Evolutionary conservation across 1,284 basidiomycete species (phyloP).

Genomic region (Malassezia globosa): DNA sequence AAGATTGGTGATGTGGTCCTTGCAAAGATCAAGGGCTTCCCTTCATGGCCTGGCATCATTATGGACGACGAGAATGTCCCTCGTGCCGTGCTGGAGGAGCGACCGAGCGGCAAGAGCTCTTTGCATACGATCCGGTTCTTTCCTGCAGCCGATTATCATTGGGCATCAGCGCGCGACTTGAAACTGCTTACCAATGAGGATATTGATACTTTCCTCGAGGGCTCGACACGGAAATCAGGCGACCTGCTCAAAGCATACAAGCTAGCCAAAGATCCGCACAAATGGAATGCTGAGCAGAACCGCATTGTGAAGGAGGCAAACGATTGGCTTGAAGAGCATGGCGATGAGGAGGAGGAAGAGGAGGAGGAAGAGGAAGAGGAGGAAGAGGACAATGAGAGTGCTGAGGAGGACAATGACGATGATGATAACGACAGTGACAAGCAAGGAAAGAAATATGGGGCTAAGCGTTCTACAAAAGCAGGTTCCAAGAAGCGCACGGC

Average conservation of each 20-base stretch:
- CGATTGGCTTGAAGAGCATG: slow-evolving; percentile 54
- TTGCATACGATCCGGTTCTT: slow-evolving; percentile 77
- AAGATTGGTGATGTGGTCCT: slow-evolving; percentile 66
- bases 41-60: slow-evolving; percentile 79
- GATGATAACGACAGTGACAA: slow-evolving; percentile 50
- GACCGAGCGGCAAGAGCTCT: slow-evolving; percentile 60
- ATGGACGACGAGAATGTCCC: slow-evolving; percentile 62
- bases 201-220: slow-evolving; percentile 71
- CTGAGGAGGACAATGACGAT: too few species aligned
- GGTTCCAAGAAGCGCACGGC: slow-evolving; percentile 50
- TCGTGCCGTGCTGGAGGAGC: slow-evolving; percentile 56
- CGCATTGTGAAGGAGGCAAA: slow-evolving; percentile 25
- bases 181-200: slow-evolving; percentile 65
- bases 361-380: slow-evolving; percentile 57
- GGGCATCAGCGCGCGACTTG: slow-evolving; percentile 72
- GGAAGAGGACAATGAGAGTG: slow-evolving; percentile 53
- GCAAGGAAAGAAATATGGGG: slow-evolving; percentile 57
- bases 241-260: slow-evolving; percentile 70
- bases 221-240: slow-evolving; percentile 56
- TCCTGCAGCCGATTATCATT: slow-evolving; percentile 77
- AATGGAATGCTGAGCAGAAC: slow-evolving; percentile 45
- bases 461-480: not conserved
- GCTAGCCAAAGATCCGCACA: slow-evolving; percentile 66
- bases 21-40: slow-evolving; percentile 82
- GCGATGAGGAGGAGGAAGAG: slow-evolving; percentile 50